Conservation (phyloP, 331 rosid species). For the Rosa hybrid region DNA sequence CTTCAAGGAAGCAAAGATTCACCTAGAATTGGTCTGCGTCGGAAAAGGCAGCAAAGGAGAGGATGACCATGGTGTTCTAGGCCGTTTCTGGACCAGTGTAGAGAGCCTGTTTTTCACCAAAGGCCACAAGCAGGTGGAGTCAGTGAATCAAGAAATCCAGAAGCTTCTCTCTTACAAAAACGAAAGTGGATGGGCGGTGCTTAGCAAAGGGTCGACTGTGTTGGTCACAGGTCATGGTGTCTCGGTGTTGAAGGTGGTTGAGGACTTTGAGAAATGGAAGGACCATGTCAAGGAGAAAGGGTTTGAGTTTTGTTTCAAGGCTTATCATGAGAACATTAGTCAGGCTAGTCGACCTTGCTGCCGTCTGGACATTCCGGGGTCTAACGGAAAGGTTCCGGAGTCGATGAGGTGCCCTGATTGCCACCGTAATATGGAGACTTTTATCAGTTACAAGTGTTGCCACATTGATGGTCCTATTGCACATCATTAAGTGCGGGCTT, state of each 20-base stretch:
- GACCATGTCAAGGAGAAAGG: conserved; percentile 25
- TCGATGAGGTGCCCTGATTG: conserved; percentile 37
- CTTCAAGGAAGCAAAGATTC: conserved; percentile 27
- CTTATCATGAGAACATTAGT: conserved; percentile 6
- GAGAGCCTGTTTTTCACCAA: conserved; percentile 42
- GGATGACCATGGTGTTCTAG: conserved; percentile 14
- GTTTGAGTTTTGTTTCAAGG: conserved; percentile 25
- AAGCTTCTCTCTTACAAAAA: conserved; percentile 47
- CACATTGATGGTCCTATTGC: conserved; percentile 26
- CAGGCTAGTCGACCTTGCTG: conserved; percentile 24
- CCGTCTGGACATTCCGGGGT: conserved; percentile 30
- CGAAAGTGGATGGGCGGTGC: conserved; percentile 49
- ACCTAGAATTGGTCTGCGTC: conserved; percentile 35
- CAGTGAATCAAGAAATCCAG: conserved; percentile 31
- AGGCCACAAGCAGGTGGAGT: conserved; percentile 26
- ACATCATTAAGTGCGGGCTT: not conserved
- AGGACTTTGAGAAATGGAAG: conserved; percentile 42
- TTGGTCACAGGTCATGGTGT: conserved; percentile 36
- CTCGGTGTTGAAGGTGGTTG: conserved; percentile 29
- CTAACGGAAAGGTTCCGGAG: conserved; percentile 35
- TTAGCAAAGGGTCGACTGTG: conserved; percentile 30
- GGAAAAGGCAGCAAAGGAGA: conserved; percentile 42
- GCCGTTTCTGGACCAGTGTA: conserved; percentile 39
- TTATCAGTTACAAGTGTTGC: conserved; percentile 43
- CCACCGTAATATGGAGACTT: conserved; percentile 38